Evolutionary conservation across 2,329 filamentous ascomycete genomes (phyloP), one percentile per base, ranked within the genome.

Genomic region (Alternaria panax): DNA sequence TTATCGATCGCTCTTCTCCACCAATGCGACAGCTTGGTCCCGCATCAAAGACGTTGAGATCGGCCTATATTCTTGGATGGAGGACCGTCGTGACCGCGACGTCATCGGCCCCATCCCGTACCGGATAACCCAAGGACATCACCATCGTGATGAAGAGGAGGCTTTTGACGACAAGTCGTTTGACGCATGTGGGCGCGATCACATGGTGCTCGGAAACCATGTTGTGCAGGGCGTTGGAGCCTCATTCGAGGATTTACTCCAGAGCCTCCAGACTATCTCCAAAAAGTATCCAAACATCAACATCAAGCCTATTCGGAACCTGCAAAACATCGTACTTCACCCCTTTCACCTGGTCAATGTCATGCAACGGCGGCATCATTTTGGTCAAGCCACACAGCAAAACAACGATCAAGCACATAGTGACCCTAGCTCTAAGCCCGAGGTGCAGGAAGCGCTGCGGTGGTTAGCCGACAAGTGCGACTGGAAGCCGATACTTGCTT

Each of bases 301-400:
- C 51, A 69, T 78, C 40, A 72, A 63, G 40, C 72, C 74, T 3
- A 73, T 75, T 25, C 61, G 63, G 7, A 65, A 62, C 7, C 65
- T 73, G 7, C 57, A 66, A 18, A 71, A 75, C 51, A 75, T 75
- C 22, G 69, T 69, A 20, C 56, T 77, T 18, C 73, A 74, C 34
- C 75, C 75, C 1, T 77, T 77, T 40, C 73, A 77, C 43, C 66
- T 78, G 1, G 70, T 78, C 63, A 74, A 75, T 46, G 70, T 75
- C 58, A 73, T 68, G 59, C 69, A 69, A 51, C 67, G 73, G 46
- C 62, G 74, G 7, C 66, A 70, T 30, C 70, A 70, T 34, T 68
- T 75, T n/a, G 59, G 57, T 11, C 64, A 66, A 8, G 51, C 54
- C 36, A 47, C 62, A 4, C 54, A 59, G 28, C 69, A 63, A 30